phyloP scores from a whole-genome alignment of 73 alveolate genomes.

The Urostyla sp. region DNA sequence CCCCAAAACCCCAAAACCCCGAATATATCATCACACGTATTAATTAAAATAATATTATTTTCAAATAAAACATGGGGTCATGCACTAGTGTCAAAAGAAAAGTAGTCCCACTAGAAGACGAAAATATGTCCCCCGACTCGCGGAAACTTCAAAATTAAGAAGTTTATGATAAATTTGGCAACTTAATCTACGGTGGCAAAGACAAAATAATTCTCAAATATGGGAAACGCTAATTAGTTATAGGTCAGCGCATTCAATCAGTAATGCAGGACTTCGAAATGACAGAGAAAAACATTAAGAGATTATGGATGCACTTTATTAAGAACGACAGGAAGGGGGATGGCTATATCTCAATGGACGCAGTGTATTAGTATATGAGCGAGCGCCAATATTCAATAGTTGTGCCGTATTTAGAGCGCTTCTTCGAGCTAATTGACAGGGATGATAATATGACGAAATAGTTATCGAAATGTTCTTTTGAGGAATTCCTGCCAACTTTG shows the following conservation, averaged over 20 bases:
- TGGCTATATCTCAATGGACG: conserved; percentile 45
- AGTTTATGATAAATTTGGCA: conserved; percentile 47
- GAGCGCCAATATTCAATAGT: conserved; percentile 63
- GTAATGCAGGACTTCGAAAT: conserved; percentile 61
- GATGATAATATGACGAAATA: conserved; percentile 56
- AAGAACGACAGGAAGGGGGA: conserved; percentile 32
- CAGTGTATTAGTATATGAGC: conserved; percentile 32
- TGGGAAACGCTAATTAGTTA: not conserved
- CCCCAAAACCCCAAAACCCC: too few relatives aligned
- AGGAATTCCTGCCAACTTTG: conserved; percentile 65
- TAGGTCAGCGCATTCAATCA: not conserved
- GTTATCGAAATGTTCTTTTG: conserved; percentile 25
- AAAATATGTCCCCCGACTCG: not conserved
- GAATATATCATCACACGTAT: too few relatives aligned
- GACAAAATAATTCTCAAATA: too few relatives aligned
- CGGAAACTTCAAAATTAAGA: not conserved
- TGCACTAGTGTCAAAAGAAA: too few relatives aligned
- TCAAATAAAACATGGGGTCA: too few relatives aligned
- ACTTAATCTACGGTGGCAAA: conserved; percentile 36
- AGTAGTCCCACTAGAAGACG: too few relatives aligned
- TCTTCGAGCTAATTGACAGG: conserved; percentile 68
- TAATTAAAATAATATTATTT: too few relatives aligned
- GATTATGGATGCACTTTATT: conserved; percentile 55
- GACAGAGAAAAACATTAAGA: conserved; percentile 17
- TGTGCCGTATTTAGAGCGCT: conserved; percentile 74